Percentiles rank a stretch among this genome's conserved stretches.
Evolutionary conservation across 257 asterid genomes (phyloP).

Genomic region (Solanum infundibuliforme): DNA sequence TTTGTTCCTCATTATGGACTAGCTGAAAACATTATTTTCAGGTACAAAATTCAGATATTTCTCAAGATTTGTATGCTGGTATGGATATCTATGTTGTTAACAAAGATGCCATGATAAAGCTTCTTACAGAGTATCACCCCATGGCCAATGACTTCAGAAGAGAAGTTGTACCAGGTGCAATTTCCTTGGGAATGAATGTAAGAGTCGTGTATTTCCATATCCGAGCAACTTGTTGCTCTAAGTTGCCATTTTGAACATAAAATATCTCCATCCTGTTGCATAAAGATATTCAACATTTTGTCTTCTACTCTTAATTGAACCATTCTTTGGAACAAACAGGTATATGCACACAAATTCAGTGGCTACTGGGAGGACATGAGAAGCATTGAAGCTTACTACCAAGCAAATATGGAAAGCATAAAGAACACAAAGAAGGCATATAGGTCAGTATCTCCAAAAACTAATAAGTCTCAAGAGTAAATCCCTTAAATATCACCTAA

Average conservation of each 20-base stretch:
- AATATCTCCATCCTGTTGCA: neutral
- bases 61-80: conserved; percentile 18
- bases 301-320: neutral
- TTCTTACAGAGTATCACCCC: conserved; percentile 52
- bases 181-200: conserved; percentile 81
- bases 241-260: neutral
- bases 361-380: conserved; percentile 92
- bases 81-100: conserved; percentile 81
- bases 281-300: neutral
- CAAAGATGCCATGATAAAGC: conserved; percentile 55
- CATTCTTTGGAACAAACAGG: conserved; percentile 13
- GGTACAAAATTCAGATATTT: conserved; percentile 14
- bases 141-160: conserved; percentile 50
- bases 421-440: conserved; percentile 31
- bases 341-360: conserved; percentile 44
- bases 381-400: conserved; percentile 65
- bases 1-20: neutral
- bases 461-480: neutral
- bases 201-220: neutral
- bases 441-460: conserved; percentile 27
- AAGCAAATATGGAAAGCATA: conserved; percentile 58
- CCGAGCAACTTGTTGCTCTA: neutral
- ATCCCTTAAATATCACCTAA: neutral
- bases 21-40: conserved; percentile 11
- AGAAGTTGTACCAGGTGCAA: conserved; percentile 66